Evolutionary conservation across 495 filamentous ascomycete genomes (phyloP).

Genomic region (Xylaria bambusicola): DNA sequence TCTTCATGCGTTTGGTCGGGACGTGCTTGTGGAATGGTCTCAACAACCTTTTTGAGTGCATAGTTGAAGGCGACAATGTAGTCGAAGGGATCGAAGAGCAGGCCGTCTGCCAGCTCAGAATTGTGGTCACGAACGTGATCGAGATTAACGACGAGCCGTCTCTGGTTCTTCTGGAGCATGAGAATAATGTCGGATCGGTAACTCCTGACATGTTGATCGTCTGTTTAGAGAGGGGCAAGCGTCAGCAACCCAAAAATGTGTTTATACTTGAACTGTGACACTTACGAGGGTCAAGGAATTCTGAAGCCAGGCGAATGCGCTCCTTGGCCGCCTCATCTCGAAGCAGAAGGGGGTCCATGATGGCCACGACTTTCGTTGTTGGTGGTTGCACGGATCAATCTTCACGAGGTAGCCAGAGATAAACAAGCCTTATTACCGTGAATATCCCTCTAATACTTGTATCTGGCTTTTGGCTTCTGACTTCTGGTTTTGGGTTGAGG

Average conservation of each 20-base stretch:
- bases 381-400: neutral
- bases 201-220: constrained; percentile 63
- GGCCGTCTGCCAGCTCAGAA: constrained; percentile 82
- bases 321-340: constrained; percentile 80
- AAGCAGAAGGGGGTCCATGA: constrained; percentile 73
- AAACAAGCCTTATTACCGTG: too few species aligned
- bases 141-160: constrained; percentile 80
- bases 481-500: neutral
- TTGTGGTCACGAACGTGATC: constrained; percentile 93
- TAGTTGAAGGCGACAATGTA: constrained; percentile 82
- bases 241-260: constrained; percentile 21
- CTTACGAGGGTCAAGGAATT: constrained; percentile 86
- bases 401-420: neutral
- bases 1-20: constrained; percentile 53
- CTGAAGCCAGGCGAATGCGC: constrained; percentile 75
- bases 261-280: constrained; percentile 2
- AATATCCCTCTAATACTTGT: too few species aligned
- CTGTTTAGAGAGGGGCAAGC: constrained; percentile 27
- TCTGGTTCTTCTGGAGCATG: constrained; percentile 87
- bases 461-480: too few species aligned
- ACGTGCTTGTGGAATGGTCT: constrained; percentile 65
- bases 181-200: constrained; percentile 85
- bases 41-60: constrained; percentile 84
- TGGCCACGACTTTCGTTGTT: constrained; percentile 17
- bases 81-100: constrained; percentile 86